These are phyloP conservation scores for Coprinellus micaceus DNA, from an alignment of 768 basidiomycete genomes.

Conservation along the genomic window DNA sequence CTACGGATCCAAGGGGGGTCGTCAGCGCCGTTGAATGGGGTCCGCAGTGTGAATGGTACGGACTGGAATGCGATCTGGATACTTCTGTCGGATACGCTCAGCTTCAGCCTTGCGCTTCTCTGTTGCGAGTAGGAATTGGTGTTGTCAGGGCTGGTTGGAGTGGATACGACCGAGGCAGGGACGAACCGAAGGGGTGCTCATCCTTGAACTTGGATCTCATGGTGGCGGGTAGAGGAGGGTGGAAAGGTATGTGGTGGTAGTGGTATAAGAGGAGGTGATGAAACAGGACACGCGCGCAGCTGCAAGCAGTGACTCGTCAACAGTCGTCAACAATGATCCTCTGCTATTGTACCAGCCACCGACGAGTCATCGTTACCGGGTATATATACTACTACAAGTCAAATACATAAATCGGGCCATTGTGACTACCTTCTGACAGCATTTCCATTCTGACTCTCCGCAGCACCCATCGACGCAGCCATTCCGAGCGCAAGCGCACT, in stretches of 20 bases:
- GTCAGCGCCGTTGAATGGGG: neutral
- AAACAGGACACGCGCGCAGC: slow-evolving; percentile 38
- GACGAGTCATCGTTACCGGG: neutral
- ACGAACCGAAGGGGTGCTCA: slow-evolving; percentile 95
- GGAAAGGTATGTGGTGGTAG: slow-evolving; percentile 9
- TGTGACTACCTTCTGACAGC: slow-evolving; percentile 4
- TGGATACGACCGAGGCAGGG: slow-evolving; percentile 9
- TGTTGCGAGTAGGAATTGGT: no score
- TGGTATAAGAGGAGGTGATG: slow-evolving; percentile 14
- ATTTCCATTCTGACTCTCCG: slow-evolving; percentile 17
- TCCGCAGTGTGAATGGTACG: slow-evolving; percentile 28
- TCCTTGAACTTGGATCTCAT: slow-evolving; percentile 99
- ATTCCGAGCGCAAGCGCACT: slow-evolving; percentile 63
- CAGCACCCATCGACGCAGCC: slow-evolving; percentile 61
- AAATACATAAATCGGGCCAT: neutral
- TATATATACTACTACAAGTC: neutral
- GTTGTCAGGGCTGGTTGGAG: slow-evolving; percentile 28
- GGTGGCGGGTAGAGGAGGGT: slow-evolving; percentile 16
- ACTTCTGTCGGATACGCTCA: slow-evolving; percentile 97
- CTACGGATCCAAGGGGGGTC: slow-evolving; percentile 36
- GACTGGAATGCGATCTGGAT: slow-evolving; percentile 96
- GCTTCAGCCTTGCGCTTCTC: slow-evolving; percentile 99
- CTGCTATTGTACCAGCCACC: neutral
- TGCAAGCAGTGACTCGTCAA: slow-evolving; percentile 29
- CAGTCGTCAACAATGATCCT: slow-evolving; percentile 32